A percentile compares a stretch with the other conserved stretches of the same genome.
Conservation (phyloP, 108 stramenopile species). For the Schizochytrium sp. region DNA sequence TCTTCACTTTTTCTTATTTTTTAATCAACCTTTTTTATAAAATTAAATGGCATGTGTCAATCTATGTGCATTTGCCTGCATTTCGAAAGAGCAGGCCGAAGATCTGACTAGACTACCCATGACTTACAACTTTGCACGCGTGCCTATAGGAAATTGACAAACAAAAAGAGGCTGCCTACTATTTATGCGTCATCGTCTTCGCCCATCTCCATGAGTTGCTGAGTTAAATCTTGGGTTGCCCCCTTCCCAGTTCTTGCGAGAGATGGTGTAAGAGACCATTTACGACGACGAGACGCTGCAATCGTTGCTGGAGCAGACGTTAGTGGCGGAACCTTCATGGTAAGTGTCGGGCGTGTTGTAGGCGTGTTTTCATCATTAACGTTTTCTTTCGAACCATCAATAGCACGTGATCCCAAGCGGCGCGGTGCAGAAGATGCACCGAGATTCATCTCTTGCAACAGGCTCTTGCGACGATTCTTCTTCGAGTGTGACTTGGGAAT, state of each 20-base stretch:
- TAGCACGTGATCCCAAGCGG: neutral
- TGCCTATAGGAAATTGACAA: too few relatives aligned
- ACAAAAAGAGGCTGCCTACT: neutral
- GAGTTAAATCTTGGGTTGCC: neutral
- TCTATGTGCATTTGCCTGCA: too few relatives aligned
- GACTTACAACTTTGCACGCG: too few relatives aligned
- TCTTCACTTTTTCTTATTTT: too few relatives aligned
- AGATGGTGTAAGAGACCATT: slow-evolving; percentile 28
- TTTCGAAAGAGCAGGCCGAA: too few relatives aligned
- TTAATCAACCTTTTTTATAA: too few relatives aligned
- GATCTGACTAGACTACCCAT: too few relatives aligned
- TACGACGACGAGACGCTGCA: neutral
- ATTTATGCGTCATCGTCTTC: neutral
- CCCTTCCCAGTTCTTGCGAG: neutral
- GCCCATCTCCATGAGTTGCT: slow-evolving; percentile 40
- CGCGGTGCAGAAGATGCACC: slow-evolving; percentile 30
- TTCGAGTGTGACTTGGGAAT: slow-evolving; percentile 27
- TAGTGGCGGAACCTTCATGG: neutral
- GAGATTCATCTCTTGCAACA: slow-evolving; percentile 28
- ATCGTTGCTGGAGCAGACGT: slow-evolving; percentile 7
- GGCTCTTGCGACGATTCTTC: slow-evolving; percentile 58
- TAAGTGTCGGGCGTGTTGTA: neutral
- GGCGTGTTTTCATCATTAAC: neutral
- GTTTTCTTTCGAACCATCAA: neutral
- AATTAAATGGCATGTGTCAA: too few relatives aligned